Evolutionary conservation across 129 eudicot genomes (phyloP).

Genomic region (Lactuca saligna): DNA sequence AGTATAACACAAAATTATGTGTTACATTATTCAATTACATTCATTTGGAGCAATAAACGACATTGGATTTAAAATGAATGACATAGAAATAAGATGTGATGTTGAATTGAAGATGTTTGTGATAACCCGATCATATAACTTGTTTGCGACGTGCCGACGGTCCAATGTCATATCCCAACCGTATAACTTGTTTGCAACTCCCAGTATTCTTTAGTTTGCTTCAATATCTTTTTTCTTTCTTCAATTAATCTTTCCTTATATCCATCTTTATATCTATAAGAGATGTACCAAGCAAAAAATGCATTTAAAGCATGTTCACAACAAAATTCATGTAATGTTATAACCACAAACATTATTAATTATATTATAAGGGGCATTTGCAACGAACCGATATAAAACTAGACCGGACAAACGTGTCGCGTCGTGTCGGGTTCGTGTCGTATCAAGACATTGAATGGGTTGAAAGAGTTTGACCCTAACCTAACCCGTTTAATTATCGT

Average conservation of each 20-base stretch:
- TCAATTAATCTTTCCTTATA: conserved; percentile 11
- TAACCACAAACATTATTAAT: background rate
- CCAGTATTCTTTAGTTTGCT: conserved; percentile 28
- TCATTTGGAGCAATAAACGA: background rate
- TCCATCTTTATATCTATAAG: conserved; percentile 21
- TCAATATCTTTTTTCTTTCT: conserved; percentile 22
- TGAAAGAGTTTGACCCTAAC: too few species aligned
- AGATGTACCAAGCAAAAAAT: too few species aligned
- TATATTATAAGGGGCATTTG: background rate
- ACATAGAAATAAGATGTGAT: too few species aligned
- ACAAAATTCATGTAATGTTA: background rate
- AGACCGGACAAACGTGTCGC: too few species aligned
- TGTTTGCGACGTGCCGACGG: background rate
- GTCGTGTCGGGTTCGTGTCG: too few species aligned
- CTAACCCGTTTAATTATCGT: too few species aligned
- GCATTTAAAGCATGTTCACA: background rate
- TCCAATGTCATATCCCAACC: conserved; percentile 11
- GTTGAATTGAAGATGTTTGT: too few species aligned
- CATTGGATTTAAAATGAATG: background rate
- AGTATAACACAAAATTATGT: background rate
- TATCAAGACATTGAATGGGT: too few species aligned
- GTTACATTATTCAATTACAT: background rate
- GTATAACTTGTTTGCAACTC: conserved; percentile 17
- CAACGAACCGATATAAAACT: background rate
- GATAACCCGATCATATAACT: background rate